These are phyloP conservation scores for Podaxis sp. DNA, from an alignment of 768 basidiomycete genomes.

Conservation along the genomic window DNA sequence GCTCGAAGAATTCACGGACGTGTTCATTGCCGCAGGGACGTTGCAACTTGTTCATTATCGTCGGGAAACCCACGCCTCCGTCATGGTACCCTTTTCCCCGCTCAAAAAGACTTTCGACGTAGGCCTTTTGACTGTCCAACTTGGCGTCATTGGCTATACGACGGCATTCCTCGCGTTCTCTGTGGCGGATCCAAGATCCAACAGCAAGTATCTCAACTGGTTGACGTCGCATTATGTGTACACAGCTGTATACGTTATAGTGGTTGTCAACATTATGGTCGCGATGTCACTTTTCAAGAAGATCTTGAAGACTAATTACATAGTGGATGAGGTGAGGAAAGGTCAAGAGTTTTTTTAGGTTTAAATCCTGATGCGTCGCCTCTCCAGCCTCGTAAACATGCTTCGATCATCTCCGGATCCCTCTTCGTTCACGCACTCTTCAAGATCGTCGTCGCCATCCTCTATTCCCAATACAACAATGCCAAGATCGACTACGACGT, in stretches of 20 bases:
- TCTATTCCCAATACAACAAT: neutral
- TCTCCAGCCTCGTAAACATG: neutral
- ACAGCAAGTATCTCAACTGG: neutral
- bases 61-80: neutral
- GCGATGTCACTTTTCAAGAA: neutral
- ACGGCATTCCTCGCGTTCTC: neutral
- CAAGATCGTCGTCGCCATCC: neutral
- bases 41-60: slow-evolving; percentile 10
- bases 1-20: slow-evolving; percentile 1
- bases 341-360: neutral
- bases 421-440: neutral
- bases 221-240: slow-evolving; percentile 4
- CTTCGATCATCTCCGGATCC: neutral
- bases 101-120: neutral
- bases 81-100: neutral
- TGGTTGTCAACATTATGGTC: neutral
- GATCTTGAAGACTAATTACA: neutral
- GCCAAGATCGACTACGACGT: neutral
- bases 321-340: slow-evolving; percentile 1
- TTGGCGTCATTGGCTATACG: neutral
- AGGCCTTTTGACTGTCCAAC: neutral
- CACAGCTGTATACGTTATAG: neutral
- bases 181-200: neutral
- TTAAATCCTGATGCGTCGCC: neutral
- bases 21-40: neutral